Conservation (phyloP, 2,329 filamentous ascomycete species). For the Hortaea sp. region DNA sequence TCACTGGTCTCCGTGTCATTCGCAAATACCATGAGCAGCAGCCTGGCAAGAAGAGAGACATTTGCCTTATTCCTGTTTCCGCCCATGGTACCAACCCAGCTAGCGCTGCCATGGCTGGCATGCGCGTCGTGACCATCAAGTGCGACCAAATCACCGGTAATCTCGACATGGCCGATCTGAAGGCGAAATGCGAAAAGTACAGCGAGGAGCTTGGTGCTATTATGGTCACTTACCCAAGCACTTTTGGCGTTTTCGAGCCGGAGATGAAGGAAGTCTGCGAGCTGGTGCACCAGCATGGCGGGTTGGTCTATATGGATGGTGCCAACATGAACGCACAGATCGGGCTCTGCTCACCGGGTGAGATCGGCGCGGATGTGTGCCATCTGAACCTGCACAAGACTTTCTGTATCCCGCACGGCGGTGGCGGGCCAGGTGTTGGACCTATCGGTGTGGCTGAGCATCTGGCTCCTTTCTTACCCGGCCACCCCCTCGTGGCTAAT, state of each 20-base stretch:
- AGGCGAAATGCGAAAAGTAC: slow-evolving; percentile 82
- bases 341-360: slow-evolving; percentile 84
- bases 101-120: slow-evolving; percentile 88
- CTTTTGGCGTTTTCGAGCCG: slow-evolving; percentile 90
- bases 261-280: slow-evolving; percentile 75
- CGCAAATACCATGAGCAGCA: slow-evolving; percentile 69
- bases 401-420: slow-evolving; percentile 95
- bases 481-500: slow-evolving; percentile 52
- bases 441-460: slow-evolving; percentile 86
- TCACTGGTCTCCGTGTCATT: slow-evolving; percentile 80
- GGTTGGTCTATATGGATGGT: slow-evolving; percentile 96
- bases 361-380: slow-evolving; percentile 93
- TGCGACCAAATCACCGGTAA: slow-evolving; percentile 82
- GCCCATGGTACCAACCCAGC: slow-evolving; percentile 95
- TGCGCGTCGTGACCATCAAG: slow-evolving; percentile 87
- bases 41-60: slow-evolving; percentile 62
- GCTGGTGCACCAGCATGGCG: slow-evolving; percentile 76
- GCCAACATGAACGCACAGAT: slow-evolving; percentile 99
- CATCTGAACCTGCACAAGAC: slow-evolving; percentile 98
- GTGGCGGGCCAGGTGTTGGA: slow-evolving; percentile 85
- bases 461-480: slow-evolving; percentile 65
- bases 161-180: slow-evolving; percentile 74
- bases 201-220: slow-evolving; percentile 77
- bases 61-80: slow-evolving; percentile 89
- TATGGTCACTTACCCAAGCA: slow-evolving; percentile 95